A percentile compares a stretch with the other conserved stretches of the same genome.
phyloP scores from a whole-genome alignment of 495 filamentous ascomycete species.

The Pseudoneurospora amorphoporcata region DNA sequence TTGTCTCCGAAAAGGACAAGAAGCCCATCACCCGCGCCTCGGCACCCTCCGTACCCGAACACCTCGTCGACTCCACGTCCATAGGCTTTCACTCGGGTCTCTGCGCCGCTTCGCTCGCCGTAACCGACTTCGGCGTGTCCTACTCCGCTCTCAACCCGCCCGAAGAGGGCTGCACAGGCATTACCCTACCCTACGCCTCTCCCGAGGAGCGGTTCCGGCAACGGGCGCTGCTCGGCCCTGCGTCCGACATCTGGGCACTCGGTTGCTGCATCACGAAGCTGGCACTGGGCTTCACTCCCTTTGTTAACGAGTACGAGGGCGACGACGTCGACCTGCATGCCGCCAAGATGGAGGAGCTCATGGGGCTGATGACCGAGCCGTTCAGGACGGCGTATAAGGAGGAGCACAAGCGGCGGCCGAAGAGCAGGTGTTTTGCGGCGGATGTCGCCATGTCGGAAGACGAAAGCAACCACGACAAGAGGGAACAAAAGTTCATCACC shows the following conservation, averaged over 20 bases:
- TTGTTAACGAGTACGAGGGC: not conserved
- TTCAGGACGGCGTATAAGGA: not conserved
- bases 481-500: not conserved
- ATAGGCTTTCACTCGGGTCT: not conserved
- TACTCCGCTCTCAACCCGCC: conserved; percentile 4
- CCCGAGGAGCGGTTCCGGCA: conserved; percentile 13
- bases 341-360: conserved; percentile 1
- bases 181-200: conserved; percentile 9
- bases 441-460: not conserved
- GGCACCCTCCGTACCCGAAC: conserved; percentile 9
- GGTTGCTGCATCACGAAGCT: conserved; percentile 12
- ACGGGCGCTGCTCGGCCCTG: not conserved
- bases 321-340: not conserved
- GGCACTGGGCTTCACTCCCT: not conserved
- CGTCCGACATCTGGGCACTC: conserved; percentile 19
- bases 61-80: conserved; percentile 3
- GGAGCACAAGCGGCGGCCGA: not conserved
- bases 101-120: conserved; percentile 6
- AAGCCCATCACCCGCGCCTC: not conserved
- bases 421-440: not conserved
- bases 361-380: conserved; percentile 11
- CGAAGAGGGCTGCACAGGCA: not conserved
- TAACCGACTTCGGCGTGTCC: conserved; percentile 21
- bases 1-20: conserved; percentile 1
- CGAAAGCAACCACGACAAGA: not conserved